Evolutionary conservation across 2,329 filamentous ascomycete genomes (phyloP), one percentile per base, ranked within the genome.

Genomic region (Aspergillus aculeatinus): DNA sequence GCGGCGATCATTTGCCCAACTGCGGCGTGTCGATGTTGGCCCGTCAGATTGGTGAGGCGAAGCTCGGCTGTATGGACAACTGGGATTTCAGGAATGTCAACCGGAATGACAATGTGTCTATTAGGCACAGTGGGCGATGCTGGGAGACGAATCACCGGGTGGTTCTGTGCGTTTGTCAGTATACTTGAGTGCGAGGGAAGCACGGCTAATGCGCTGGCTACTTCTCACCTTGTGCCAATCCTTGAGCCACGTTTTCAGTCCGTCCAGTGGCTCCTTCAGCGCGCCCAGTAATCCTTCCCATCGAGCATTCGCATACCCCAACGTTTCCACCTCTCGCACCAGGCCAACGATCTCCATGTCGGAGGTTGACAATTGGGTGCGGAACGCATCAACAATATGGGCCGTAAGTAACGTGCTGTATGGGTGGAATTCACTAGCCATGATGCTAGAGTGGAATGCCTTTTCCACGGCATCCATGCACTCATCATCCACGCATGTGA

Each of bases 1-100:
- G 79, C 79, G n/a, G 76, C 66, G 51, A 83, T 76, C 62, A 78
- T 75, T 61, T 82, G 77, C 12, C 80, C 81, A 9, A 82, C 77
- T 3, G 77, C 74, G 6, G 77, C 76, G 66, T 77, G 74, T 42
- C 65, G 66, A 58, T 68, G 77, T 64, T 61, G 59, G 55, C 67
- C 60, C 12, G 61, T 61, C 33, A 67, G 55, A 73, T 65, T 60
- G 76, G 64, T 48, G 71, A 74, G 57, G 70, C 67, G 58, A 70
- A 74, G 69, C 67, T 69, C 75, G 19, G 89, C 89, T 0, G 90
- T 96, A 74, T 96, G 90, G 0, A 98, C 85, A 21, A 96, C 85
- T 51, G 91, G 86, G 2, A 96, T 82, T 1, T 89, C 87, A 0
- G 94, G 94, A 1, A 99, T 87, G 60, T 96, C 92, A 14, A 99